Evolutionary conservation across 208 protist genomes (phyloP).

Genomic region (Leishmania gerbilli): DNA sequence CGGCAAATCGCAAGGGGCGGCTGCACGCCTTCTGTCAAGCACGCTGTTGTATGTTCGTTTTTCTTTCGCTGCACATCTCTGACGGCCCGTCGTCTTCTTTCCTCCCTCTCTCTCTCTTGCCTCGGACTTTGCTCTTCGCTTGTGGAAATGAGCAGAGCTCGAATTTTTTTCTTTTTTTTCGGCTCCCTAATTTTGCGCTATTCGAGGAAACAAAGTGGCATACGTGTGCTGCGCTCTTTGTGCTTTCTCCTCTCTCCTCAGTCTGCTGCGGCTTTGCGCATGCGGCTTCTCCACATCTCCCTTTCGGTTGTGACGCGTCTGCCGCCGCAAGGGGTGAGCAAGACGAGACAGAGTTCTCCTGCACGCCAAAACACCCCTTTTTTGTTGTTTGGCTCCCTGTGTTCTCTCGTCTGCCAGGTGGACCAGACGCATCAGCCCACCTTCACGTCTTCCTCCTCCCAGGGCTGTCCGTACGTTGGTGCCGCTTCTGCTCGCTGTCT

Average conservation of each 20-base stretch:
- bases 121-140: neutral
- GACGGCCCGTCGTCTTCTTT: neutral
- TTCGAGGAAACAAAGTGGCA: neutral
- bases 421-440: neutral
- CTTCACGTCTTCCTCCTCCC: neutral
- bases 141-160: neutral
- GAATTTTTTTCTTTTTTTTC: neutral
- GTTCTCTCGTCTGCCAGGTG: neutral
- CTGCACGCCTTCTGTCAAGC: neutral
- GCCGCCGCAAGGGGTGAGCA: neutral
- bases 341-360: neutral
- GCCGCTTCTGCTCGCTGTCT: neutral
- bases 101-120: neutral
- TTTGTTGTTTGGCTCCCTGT: neutral
- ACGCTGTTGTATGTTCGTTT: neutral
- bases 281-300: neutral
- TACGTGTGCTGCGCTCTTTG: neutral
- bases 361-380: neutral
- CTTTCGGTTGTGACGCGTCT: neutral
- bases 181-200: too few relatives aligned
- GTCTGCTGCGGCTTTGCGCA: neutral
- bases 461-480: neutral
- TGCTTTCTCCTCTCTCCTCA: neutral
- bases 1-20: neutral
- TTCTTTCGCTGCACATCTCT: neutral